phyloP scores from a whole-genome alignment of 2,329 filamentous ascomycete genomes.

The Immersiporthe knoxdaviesiana region DNA sequence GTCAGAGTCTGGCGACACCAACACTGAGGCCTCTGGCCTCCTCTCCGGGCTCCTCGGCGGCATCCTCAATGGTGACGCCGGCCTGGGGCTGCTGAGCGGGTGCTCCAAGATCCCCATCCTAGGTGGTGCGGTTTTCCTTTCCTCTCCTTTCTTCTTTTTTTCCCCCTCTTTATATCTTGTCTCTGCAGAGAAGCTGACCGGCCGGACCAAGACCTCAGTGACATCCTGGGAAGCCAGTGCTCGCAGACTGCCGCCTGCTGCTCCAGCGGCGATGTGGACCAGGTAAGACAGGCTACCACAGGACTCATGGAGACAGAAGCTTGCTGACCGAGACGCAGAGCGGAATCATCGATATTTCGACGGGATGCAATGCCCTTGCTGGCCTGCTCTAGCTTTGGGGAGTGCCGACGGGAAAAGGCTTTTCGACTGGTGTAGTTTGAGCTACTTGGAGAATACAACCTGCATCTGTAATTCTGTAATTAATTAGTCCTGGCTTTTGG shows the following conservation, averaged over 20 bases:
- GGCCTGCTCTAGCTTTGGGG: not conserved
- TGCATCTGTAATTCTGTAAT: not conserved
- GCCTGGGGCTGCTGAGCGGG: conserved; percentile 6
- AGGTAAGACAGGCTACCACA: conserved; percentile 6
- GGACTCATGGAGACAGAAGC: not conserved
- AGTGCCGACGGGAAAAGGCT: not conserved
- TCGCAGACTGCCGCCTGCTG: conserved; percentile 12
- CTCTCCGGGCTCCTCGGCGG: not conserved
- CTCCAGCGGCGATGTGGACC: not conserved
- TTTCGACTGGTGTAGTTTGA: not conserved
- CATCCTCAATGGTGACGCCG: not conserved
- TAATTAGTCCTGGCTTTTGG: not conserved
- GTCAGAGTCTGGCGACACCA: conserved; percentile 1
- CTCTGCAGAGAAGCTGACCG: not conserved
- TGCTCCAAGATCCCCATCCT: conserved; percentile 3
- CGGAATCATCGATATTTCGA: conserved; percentile 3
- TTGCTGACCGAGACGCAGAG: not conserved
- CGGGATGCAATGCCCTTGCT: conserved; percentile 2
- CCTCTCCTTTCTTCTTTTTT: not conserved
- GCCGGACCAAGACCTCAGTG: not conserved
- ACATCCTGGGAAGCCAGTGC: conserved; percentile 13
- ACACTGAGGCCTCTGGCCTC: not conserved
- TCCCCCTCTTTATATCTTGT: not conserved
- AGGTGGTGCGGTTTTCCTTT: conserved; percentile 9
- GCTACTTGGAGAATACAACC: not conserved